A percentile compares a stretch with the other conserved stretches of the same genome.
Evolutionary conservation across 345 rosid species (phyloP).

Genomic region (Litchi chinensis): DNA sequence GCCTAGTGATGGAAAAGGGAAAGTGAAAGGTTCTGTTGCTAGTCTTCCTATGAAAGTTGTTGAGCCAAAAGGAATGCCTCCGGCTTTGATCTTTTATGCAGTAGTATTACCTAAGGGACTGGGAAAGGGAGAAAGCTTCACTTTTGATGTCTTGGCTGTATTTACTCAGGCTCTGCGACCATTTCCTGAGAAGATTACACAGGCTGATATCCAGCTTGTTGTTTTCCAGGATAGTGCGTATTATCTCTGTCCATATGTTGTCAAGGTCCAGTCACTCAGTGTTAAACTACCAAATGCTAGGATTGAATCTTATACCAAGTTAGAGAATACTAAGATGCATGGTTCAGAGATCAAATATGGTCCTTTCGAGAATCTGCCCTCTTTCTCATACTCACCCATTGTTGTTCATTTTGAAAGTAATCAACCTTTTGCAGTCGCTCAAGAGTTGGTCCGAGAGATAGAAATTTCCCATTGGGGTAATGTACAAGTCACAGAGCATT

Average conservation of each 20-base stretch:
- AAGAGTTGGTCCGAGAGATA: conserved; percentile 78
- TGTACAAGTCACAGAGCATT: conserved; percentile 87
- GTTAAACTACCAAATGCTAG: conserved; percentile 72
- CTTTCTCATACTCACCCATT: conserved; percentile 69
- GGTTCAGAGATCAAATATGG: conserved; percentile 92
- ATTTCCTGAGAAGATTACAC: conserved; percentile 83
- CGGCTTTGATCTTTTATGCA: conserved; percentile 55
- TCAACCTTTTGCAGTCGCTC: conserved; percentile 78
- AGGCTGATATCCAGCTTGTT: conserved; percentile 87
- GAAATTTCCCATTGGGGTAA: conserved; percentile 98
- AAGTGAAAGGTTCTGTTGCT: conserved; percentile 43
- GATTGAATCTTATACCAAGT: conserved; percentile 75
- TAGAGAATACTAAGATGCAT: conserved; percentile 64
- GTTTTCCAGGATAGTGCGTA: conserved; percentile 75
- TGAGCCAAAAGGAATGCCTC: conserved; percentile 56
- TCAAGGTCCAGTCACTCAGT: conserved; percentile 70
- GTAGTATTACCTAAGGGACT: conserved; percentile 65
- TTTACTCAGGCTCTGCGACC: conserved; percentile 67
- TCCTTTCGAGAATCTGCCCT: conserved; percentile 67
- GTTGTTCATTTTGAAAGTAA: conserved; percentile 87
- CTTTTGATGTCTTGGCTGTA: conserved; percentile 60
- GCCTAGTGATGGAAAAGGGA: conserved; percentile 68
- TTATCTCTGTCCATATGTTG: conserved; percentile 74
- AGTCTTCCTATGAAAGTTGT: conserved; percentile 50
- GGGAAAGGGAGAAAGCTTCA: conserved; percentile 58